Conservation (phyloP, 768 basidiomycete genomes). For the Cantharellus anzutake region DNA sequence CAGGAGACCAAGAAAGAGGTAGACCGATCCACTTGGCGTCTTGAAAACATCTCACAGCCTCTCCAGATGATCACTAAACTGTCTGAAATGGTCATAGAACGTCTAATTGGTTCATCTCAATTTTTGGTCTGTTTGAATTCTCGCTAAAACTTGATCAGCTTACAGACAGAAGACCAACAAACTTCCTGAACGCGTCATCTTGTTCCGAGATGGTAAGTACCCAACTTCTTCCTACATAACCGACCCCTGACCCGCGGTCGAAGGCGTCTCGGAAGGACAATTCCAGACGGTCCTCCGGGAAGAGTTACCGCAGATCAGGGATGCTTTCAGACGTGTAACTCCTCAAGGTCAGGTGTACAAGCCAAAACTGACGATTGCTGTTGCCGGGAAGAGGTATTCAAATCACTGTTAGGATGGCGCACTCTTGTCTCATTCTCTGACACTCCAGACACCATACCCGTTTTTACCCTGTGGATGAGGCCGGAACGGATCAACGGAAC, state of each 20-base stretch:
- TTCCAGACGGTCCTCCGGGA: conserved; percentile 38
- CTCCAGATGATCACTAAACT: conserved; percentile 45
- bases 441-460: conserved; percentile 28
- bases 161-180: conserved; percentile 12
- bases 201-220: conserved; percentile 49
- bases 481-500: conserved; percentile 24
- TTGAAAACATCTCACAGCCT: neutral
- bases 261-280: conserved; percentile 34
- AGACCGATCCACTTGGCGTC: conserved; percentile 2
- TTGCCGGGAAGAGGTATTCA: conserved; percentile 51
- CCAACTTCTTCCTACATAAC: conserved; percentile 30
- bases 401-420: neutral
- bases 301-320: conserved; percentile 42
- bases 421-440: neutral
- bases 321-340: conserved; percentile 39
- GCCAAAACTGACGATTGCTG: conserved; percentile 49
- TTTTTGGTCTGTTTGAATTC: conserved; percentile 11
- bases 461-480: conserved; percentile 35
- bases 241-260: neutral
- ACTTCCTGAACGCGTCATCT: conserved; percentile 47
- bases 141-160: neutral
- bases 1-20: conserved; percentile 64
- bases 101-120: conserved; percentile 33
- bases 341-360: conserved; percentile 27
- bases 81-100: conserved; percentile 47